phyloP scores from a whole-genome alignment of 306 rosid species.

The Heteromeles arbutifolia region DNA sequence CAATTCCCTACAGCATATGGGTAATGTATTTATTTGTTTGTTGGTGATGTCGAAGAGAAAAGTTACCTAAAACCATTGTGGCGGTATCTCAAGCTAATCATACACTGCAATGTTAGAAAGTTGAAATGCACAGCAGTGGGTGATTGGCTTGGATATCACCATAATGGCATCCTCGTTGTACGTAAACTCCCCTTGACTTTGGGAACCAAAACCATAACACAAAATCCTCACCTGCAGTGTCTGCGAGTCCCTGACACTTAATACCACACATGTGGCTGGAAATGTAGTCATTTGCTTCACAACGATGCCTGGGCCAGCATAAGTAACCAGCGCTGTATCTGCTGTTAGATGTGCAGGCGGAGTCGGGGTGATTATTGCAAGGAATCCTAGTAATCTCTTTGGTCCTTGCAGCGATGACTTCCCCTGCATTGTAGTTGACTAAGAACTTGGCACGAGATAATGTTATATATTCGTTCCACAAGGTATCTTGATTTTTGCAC shows the following conservation, averaged over 20 bases:
- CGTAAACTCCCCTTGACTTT: no score
- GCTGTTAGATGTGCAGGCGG: conserved; percentile 13
- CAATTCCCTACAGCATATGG: neutral
- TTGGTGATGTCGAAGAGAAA: no score
- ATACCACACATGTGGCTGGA: conserved; percentile 19
- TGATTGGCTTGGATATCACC: no score
- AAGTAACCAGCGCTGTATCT: neutral
- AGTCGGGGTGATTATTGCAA: conserved; percentile 27
- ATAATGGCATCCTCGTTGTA: no score
- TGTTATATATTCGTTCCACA: conserved; percentile 6
- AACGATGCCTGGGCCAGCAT: neutral
- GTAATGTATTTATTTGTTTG: neutral
- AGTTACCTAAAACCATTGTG: no score
- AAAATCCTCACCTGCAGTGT: conserved; percentile 1
- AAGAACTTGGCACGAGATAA: conserved; percentile 18
- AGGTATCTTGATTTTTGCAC: neutral
- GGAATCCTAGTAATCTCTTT: conserved; percentile 6
- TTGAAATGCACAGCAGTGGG: no score
- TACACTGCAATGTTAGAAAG: no score
- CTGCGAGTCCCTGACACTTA: conserved; percentile 17
- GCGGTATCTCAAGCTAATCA: no score
- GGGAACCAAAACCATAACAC: no score
- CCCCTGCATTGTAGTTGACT: conserved; percentile 23
- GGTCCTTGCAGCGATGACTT: conserved; percentile 5
- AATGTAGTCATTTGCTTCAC: conserved; percentile 32